Conservation (phyloP, 1,284 basidiomycete species). For the Marasmius oreades region DNA sequence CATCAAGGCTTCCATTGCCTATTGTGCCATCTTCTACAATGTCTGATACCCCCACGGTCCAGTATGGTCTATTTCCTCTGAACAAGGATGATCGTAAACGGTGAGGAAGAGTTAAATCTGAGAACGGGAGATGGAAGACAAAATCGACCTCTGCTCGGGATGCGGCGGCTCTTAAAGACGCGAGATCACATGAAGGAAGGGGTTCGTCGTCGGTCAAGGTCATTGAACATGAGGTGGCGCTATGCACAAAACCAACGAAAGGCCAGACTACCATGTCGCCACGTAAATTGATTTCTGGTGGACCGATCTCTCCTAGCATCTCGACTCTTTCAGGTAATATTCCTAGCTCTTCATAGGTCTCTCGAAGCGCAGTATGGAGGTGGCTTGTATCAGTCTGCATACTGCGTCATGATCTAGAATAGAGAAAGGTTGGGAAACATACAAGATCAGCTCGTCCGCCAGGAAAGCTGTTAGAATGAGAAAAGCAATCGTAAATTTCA, state of each 20-base stretch:
- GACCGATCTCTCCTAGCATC: conserved; percentile 60
- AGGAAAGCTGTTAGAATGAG: conserved; percentile 56
- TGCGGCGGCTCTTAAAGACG: conserved; percentile 38
- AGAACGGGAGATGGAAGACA: conserved; percentile 67
- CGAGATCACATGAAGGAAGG: conserved; percentile 58
- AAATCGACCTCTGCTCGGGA: conserved; percentile 65
- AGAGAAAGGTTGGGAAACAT: conserved; percentile 18
- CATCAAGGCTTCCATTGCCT: conserved; percentile 18
- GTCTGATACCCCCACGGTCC: conserved; percentile 66
- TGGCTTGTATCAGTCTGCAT: conserved; percentile 54
- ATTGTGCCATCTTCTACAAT: conserved; percentile 32
- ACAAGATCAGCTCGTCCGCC: conserved; percentile 71
- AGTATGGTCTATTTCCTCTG: conserved; percentile 58
- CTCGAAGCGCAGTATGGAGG: conserved; percentile 59
- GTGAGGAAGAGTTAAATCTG: conserved; percentile 40
- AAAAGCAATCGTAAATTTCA: too few species aligned
- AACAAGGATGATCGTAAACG: conserved; percentile 54
- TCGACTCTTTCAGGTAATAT: conserved; percentile 55
- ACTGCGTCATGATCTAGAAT: conserved; percentile 4
- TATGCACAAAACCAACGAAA: conserved; percentile 48
- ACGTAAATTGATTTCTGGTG: conserved; percentile 54
- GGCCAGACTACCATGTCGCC: conserved; percentile 68
- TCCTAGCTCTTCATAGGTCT: conserved; percentile 73
- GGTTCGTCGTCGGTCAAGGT: conserved; percentile 35
- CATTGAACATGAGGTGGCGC: conserved; percentile 10